Conservation (phyloP, 352 stramenopile species). For the Globisporangium orthogonon region DNA sequence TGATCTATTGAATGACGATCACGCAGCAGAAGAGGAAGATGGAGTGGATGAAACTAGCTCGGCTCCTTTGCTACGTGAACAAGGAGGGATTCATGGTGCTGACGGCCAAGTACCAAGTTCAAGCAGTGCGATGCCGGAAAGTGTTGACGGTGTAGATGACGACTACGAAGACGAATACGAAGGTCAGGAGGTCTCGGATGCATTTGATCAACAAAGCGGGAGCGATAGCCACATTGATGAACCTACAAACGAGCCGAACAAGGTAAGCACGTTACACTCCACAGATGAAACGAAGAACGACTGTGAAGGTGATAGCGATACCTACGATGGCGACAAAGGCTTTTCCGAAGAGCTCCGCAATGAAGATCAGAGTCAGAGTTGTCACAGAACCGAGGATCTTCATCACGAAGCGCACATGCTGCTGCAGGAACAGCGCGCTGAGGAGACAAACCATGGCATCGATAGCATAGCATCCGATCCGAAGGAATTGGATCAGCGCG, state of each 20-base stretch:
- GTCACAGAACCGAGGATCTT: conserved; percentile 28
- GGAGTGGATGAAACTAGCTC: neutral
- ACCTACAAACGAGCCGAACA: neutral
- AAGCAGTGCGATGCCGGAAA: neutral
- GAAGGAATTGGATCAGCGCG: neutral
- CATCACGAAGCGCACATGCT: conserved; percentile 32
- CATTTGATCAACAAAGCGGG: neutral
- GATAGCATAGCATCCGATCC: neutral
- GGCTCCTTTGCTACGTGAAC: neutral
- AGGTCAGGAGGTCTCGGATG: neutral
- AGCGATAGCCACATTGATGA: neutral
- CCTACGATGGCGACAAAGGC: conserved; percentile 7
- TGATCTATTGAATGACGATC: neutral
- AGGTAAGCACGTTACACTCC: neutral
- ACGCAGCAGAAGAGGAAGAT: neutral
- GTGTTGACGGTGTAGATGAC: neutral
- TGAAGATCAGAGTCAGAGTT: conserved; percentile 11
- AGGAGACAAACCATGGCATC: neutral
- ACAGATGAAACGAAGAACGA: neutral
- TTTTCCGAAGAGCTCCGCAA: neutral
- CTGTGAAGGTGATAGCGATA: conserved; percentile 5
- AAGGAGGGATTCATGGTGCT: no score
- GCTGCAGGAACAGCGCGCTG: conserved; percentile 17
- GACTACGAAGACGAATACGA: neutral
- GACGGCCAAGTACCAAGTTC: neutral